Evolutionary conservation across 2,329 filamentous ascomycete genomes (phyloP), one percentile per base, ranked within the genome.

Genomic region (Calonectria pauciramosa): DNA sequence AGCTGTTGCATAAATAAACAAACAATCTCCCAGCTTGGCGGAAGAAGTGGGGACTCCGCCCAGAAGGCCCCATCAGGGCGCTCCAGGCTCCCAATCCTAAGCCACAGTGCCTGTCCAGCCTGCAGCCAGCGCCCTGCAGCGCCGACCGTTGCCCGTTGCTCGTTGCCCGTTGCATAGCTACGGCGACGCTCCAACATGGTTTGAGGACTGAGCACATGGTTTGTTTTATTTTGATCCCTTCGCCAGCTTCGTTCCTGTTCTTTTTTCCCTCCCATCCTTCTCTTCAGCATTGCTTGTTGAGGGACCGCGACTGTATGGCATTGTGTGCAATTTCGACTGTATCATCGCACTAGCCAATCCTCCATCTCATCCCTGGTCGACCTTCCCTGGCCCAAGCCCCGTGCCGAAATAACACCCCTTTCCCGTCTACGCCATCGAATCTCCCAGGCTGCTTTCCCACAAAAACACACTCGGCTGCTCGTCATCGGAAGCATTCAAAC

Each of bases 1-100:
- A 69, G 73, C 66, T 73, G 73, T 20, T 75, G 76, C 76, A 82
- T 84, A 83, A 83, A 83, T 77, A 84, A 84, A 84, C 82, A 84
- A 84, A 84, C 82, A 84, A 82, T 79, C 75, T 80, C 80, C 80
- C 78, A 80, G 73, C 70, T 77, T 68, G 66, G 64, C 73, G 20
- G 70, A 52, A 60, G 76, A 75, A 74, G 79, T 78, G 80, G 80
- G 66, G 51, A 36, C 32, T 32, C 32, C 16, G 14, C 9, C n/a
- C 65, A 13, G 60, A 56, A 65, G 51, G 67, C 67, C 52, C 67
- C 71, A 67, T 60, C 70, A 68, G 54, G 52, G 23, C 59, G 56
- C 59, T 70, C 54, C 71, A 69, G 66, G 65, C 66, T 34, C 32
- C 51, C 60, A 78, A 77, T 78, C 77, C 77, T 70, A 78, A 77